Evolutionary conservation across 2,329 filamentous ascomycete genomes (phyloP).

Genomic region (Aspergillus glaucus): DNA sequence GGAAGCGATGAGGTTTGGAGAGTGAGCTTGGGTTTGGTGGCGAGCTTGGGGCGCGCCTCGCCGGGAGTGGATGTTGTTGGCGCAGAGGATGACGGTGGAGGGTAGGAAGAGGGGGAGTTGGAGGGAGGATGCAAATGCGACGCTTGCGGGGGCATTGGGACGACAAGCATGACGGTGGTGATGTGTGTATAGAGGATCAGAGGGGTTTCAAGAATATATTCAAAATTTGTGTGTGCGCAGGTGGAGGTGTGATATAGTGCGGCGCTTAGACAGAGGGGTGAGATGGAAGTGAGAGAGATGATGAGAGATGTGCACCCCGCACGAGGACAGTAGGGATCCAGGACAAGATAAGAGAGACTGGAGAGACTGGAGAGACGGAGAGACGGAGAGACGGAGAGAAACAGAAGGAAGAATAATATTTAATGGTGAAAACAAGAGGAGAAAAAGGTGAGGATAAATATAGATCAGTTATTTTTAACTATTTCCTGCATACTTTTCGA

Average conservation of each 20-base stretch:
- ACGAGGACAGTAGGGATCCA: neutral
- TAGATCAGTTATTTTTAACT: neutral
- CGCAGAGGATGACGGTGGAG: slow-evolving; percentile 2
- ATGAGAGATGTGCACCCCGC: neutral
- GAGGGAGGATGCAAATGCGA: slow-evolving; percentile 8
- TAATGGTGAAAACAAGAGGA: neutral
- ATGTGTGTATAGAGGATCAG: too few relatives aligned
- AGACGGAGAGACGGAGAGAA: neutral
- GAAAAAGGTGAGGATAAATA: neutral
- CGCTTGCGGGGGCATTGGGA: slow-evolving; percentile 16
- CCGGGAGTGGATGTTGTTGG: slow-evolving; percentile 6
- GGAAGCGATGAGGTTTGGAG: slow-evolving; percentile 51
- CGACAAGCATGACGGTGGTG: slow-evolving; percentile 16
- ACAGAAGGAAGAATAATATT: slow-evolving; percentile 2
- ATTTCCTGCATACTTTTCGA: neutral
- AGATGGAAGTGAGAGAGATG: neutral
- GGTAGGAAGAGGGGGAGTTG: slow-evolving; percentile 1
- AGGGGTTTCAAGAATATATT: too few relatives aligned
- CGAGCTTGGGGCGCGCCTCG: slow-evolving; percentile 10
- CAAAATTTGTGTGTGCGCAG: too few relatives aligned
- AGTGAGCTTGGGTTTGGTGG: slow-evolving; percentile 52
- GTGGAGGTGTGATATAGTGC: too few relatives aligned
- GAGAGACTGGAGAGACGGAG: neutral
- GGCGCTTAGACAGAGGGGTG: neutral
- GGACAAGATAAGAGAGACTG: neutral